Percentiles rank a stretch among this genome's conserved stretches.
Conservation (phyloP, 306 rosid species). For the Cercis canadensis region DNA sequence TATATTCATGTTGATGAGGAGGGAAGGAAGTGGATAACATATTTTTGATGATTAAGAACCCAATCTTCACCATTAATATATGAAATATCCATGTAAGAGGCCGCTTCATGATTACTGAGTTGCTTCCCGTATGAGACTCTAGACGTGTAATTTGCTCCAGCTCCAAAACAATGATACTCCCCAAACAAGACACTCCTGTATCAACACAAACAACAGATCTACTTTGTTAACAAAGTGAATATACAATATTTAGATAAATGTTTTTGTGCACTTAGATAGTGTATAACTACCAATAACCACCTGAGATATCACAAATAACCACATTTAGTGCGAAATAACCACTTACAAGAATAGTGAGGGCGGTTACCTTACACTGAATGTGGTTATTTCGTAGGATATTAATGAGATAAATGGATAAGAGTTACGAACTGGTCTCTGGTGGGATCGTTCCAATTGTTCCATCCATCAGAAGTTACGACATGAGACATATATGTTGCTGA, state of each 20-base stretch:
- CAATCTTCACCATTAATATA: slow-evolving; percentile 64
- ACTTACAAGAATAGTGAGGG: too few relatives aligned
- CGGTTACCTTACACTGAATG: too few relatives aligned
- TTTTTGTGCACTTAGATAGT: too few relatives aligned
- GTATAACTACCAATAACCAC: too few relatives aligned
- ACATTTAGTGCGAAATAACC: too few relatives aligned
- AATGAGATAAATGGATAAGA: background rate
- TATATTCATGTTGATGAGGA: too few relatives aligned
- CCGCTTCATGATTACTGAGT: slow-evolving; percentile 62
- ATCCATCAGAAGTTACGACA: slow-evolving; percentile 64
- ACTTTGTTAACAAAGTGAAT: background rate
- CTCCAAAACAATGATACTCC: slow-evolving; percentile 66
- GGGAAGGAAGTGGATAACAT: background rate
- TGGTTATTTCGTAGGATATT: too few relatives aligned
- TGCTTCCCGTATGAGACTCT: slow-evolving; percentile 73
- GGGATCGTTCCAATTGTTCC: slow-evolving; percentile 81
- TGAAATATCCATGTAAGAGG: slow-evolving; percentile 48
- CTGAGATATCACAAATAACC: background rate
- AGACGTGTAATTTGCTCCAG: slow-evolving; percentile 57
- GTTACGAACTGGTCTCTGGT: slow-evolving; percentile 65
- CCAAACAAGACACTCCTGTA: slow-evolving; percentile 74
- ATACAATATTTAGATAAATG: background rate
- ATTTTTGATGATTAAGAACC: slow-evolving; percentile 45
- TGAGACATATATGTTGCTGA: slow-evolving; percentile 68
- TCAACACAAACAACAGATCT: slow-evolving; percentile 10